Evolutionary conservation across 2,329 filamentous ascomycete species (phyloP).

Genomic region (Alternaria longipes): DNA sequence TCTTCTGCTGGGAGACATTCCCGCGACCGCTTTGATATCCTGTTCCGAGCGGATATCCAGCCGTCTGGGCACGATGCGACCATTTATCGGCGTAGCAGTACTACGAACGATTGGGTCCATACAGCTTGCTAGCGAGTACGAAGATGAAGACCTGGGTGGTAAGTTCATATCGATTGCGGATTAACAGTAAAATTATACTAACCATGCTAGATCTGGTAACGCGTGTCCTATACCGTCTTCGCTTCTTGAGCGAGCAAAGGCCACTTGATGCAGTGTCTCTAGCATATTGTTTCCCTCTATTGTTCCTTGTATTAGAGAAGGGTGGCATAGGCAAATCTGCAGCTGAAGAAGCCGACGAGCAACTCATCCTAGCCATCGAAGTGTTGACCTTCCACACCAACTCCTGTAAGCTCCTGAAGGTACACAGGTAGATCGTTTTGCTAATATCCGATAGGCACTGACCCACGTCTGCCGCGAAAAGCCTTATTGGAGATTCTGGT

Average conservation of each 20-base stretch:
- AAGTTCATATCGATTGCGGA: conserved; percentile 34
- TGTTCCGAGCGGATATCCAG: conserved; percentile 78
- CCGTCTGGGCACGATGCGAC: conserved; percentile 77
- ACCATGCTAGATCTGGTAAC: conserved; percentile 71
- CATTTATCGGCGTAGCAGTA: conserved; percentile 88
- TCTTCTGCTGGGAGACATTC: conserved; percentile 80
- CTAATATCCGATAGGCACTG: conserved; percentile 59
- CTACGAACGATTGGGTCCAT: conserved; percentile 79
- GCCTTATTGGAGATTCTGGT: conserved; percentile 78
- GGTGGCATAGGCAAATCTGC: conserved; percentile 76
- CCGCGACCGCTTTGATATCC: conserved; percentile 79
- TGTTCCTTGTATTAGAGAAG: conserved; percentile 79
- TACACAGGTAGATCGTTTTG: not conserved
- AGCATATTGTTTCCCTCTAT: conserved; percentile 84
- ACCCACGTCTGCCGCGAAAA: conserved; percentile 77
- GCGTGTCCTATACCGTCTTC: conserved; percentile 86
- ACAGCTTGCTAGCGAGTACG: conserved; percentile 74
- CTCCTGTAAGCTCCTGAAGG: conserved; percentile 62
- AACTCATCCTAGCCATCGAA: conserved; percentile 87
- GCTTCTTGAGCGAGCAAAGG: conserved; percentile 91
- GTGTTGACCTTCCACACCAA: conserved; percentile 89
- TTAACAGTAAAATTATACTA: conserved; percentile 18
- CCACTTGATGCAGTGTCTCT: conserved; percentile 89
- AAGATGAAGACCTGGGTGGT: conserved; percentile 78
- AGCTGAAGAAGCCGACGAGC: conserved; percentile 84